Evolutionary conservation across 1,139 yeast species (phyloP).

Genomic region (Magnusiomyces magnusii): DNA sequence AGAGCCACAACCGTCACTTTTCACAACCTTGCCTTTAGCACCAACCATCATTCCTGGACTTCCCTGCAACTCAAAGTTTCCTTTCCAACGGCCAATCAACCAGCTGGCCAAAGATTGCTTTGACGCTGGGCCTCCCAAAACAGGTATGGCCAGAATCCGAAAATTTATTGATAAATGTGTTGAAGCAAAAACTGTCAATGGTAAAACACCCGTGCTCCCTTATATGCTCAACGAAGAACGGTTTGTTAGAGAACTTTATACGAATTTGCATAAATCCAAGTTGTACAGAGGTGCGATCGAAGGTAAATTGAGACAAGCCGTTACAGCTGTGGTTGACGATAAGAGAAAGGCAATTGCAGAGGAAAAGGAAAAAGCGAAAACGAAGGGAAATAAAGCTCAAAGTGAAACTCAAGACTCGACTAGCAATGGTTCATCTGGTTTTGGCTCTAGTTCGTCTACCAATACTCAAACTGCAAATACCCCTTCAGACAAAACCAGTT

Average conservation of each 20-base stretch:
- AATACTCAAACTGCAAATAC: too few relatives aligned
- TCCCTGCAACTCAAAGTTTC: neutral
- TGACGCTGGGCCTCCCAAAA: neutral
- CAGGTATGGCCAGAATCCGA: neutral
- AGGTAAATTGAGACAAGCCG: too few relatives aligned
- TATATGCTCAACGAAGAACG: neutral
- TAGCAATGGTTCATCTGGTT: too few relatives aligned
- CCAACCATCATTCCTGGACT: neutral
- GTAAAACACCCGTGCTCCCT: neutral
- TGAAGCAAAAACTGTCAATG: neutral
- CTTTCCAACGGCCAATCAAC: neutral
- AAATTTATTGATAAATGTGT: neutral
- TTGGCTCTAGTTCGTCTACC: too few relatives aligned
- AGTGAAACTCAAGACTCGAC: too few relatives aligned
- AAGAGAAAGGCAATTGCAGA: too few relatives aligned
- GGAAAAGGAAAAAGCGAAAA: too few relatives aligned
- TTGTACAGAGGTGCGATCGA: neutral
- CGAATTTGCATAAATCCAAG: neutral
- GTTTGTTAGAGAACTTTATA: neutral
- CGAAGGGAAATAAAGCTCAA: too few relatives aligned
- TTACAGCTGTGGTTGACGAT: too few relatives aligned
- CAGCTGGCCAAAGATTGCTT: neutral
- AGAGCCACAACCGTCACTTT: too few relatives aligned
- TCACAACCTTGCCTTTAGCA: too few relatives aligned
- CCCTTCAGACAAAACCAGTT: too few relatives aligned